A percentile compares a stretch with the other conserved stretches of the same genome.
These are phyloP conservation scores for Erodium trifolium DNA, from an alignment of 441 rosid species.

Conservation along the genomic window DNA sequence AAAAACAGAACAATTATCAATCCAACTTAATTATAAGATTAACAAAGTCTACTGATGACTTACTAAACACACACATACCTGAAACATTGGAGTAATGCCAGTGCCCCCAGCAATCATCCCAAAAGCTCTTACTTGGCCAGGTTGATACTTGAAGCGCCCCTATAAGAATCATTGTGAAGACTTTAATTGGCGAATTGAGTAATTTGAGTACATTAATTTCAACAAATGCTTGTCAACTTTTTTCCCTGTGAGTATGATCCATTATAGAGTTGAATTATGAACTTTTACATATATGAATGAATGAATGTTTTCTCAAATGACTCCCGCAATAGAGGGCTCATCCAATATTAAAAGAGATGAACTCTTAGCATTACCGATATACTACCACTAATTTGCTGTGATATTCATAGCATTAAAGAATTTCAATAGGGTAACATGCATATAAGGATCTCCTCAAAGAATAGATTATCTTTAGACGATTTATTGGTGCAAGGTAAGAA, in stretches of 20 bases:
- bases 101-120: constrained; percentile 39
- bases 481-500: background rate
- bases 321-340: background rate
- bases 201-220: background rate
- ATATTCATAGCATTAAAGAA: background rate
- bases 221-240: background rate
- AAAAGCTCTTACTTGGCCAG: constrained; percentile 31
- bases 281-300: background rate
- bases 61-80: constrained; percentile 17
- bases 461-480: background rate
- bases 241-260: background rate
- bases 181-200: background rate
- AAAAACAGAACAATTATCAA: background rate
- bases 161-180: background rate
- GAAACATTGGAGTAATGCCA: constrained; percentile 37
- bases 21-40: constrained; percentile 1
- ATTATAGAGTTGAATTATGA: background rate
- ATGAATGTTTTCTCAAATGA: background rate
- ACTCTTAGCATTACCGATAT: background rate
- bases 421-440: background rate
- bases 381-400: background rate
- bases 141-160: constrained; percentile 37
- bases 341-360: background rate
- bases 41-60: background rate
- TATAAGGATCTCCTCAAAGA: background rate